Evolutionary conservation across 1,139 yeast genomes (phyloP), one percentile per base, ranked within the genome.

Genomic region (Pichia sp.): DNA sequence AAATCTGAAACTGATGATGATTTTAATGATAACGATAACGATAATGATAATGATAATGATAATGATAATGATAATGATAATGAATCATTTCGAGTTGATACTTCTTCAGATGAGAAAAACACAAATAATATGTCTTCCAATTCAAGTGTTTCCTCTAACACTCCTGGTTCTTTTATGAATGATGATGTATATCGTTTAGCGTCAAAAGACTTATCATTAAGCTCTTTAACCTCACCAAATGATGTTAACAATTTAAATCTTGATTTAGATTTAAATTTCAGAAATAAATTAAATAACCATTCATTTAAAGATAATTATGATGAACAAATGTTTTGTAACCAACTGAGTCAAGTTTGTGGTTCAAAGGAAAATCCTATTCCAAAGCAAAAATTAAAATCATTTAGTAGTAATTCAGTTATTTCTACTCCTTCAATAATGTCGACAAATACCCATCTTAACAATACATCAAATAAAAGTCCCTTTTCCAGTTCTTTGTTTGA

Each of bases 281-380:
- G 38, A 4, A 39, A 47, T 22, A 55, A 52, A 46, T 31, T 49
- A 29, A 51, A 55, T 38, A 51, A 54, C 44, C 24, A 43, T 20
- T 60, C 65, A 46, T 67, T 67, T 46, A 63, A 67, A 40, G 71
- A 67, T n/a, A 65, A 68, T 45, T 74, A 69, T 54, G 71, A 72
- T 55, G 78, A 74, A 52, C 69, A 70, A 42, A 69, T 71, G 25
- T 90, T 90, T 59, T 90, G 97, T 60, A 76, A 74, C 27, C 77
- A 80, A 56, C 70, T 90, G 55, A 76, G 77, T 51, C 75, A 80
- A 60, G 97, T 90, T 0, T 90, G 97, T 64, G 97, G 96, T 20
- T 82, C 82, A n/a, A 80, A 71, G 58, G 70, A 70, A 28, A 67
- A 75, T 50, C 95, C 95, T 4, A 63, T 81, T 8, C 95, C 96